These are phyloP conservation scores for Draba incana DNA, from an alignment of 345 rosid genomes.

Conservation along the genomic window DNA sequence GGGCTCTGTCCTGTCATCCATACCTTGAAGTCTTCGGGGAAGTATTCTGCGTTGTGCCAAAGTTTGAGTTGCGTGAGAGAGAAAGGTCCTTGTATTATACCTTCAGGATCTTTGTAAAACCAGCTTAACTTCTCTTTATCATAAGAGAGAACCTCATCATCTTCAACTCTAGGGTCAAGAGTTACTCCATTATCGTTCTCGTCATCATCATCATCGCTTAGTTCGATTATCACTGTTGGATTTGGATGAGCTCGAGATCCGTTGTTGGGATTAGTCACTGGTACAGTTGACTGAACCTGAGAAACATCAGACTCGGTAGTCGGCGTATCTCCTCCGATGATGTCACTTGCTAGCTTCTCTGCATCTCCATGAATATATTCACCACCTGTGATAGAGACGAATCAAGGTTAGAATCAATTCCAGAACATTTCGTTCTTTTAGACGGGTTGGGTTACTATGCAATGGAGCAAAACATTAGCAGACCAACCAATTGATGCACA, in stretches of 20 bases:
- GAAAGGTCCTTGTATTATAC: conserved; percentile 69
- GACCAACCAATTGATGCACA: conserved; percentile 1
- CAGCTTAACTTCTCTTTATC: conserved; percentile 47
- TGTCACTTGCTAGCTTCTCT: conserved; percentile 24
- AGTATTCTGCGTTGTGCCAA: conserved; percentile 60
- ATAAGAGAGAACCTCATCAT: conserved; percentile 18
- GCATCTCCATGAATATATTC: conserved; percentile 14
- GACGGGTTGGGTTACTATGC: neutral
- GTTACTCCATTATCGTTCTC: conserved; percentile 41
- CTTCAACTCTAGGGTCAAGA: conserved; percentile 30
- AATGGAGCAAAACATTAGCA: conserved; percentile 8
- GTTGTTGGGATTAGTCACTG: conserved; percentile 12
- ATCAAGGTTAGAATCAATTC: neutral
- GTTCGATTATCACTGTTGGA: conserved; percentile 51
- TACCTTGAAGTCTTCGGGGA: conserved; percentile 61
- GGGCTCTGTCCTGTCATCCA: conserved; percentile 63
- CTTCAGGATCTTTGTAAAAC: conserved; percentile 72
- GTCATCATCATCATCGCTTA: conserved; percentile 55
- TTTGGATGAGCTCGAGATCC: conserved; percentile 29
- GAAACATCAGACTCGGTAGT: conserved; percentile 13
- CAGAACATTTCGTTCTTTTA: conserved; percentile 6
- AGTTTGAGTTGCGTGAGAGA: conserved; percentile 53
- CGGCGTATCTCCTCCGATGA: conserved; percentile 18
- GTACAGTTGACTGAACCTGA: conserved; percentile 13
- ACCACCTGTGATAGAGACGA: conserved; percentile 34